phyloP scores from a whole-genome alignment of 768 basidiomycete genomes.

The Rhizopogon salebrosus region DNA sequence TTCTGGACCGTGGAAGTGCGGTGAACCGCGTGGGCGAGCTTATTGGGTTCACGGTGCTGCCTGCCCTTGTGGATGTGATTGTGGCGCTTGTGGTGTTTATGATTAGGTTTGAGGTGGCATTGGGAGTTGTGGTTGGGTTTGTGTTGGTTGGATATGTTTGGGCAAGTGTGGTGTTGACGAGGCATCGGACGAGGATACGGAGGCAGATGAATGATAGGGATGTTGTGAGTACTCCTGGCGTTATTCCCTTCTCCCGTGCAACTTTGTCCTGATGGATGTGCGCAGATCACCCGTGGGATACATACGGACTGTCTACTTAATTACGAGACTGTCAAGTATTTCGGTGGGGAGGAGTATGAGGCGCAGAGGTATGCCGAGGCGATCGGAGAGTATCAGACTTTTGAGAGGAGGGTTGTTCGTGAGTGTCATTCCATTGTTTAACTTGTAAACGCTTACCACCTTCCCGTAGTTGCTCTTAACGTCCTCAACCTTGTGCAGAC shows the following conservation, averaged over 20 bases:
- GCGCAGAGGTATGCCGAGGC: conserved; percentile 65
- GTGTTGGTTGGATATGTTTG: conserved; percentile 64
- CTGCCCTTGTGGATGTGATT: conserved; percentile 75
- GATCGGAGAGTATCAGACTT: conserved; percentile 63
- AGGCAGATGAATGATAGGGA: conserved; percentile 80
- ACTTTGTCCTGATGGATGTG: neutral
- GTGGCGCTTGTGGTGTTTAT: conserved; percentile 68
- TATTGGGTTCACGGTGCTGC: conserved; percentile 78
- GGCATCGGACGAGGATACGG: conserved; percentile 69
- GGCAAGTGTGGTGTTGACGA: conserved; percentile 53
- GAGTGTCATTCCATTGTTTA: conserved; percentile 19
- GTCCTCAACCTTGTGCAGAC: conserved; percentile 76
- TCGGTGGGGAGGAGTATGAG: conserved; percentile 82
- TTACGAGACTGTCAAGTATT: conserved; percentile 86
- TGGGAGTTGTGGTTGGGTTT: conserved; percentile 61
- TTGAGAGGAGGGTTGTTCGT: conserved; percentile 75
- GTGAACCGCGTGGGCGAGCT: conserved; percentile 82
- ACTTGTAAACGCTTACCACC: neutral
- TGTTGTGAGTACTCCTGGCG: conserved; percentile 38
- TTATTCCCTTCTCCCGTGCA: neutral
- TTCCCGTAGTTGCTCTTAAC: conserved; percentile 60
- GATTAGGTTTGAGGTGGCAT: conserved; percentile 57
- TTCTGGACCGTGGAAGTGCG: conserved; percentile 78
- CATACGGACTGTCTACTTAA: conserved; percentile 78
- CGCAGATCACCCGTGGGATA: conserved; percentile 70